A percentile compares a stretch with the other conserved stretches of the same genome.
phyloP scores from a whole-genome alignment of 2,329 filamentous ascomycete species.

The Penicillium decumbens region DNA sequence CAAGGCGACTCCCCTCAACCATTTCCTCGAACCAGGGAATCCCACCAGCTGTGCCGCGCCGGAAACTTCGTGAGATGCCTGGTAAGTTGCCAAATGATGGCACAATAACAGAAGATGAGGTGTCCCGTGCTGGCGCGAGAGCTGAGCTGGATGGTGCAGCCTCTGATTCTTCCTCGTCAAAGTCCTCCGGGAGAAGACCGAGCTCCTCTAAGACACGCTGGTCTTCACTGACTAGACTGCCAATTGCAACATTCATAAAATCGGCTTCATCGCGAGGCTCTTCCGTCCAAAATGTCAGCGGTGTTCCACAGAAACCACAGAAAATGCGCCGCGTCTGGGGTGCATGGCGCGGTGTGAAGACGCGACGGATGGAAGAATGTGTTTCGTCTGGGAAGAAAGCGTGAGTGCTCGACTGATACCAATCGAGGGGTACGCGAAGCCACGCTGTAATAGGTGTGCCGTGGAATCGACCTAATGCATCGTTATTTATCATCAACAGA shows the following conservation, averaged over 20 bases:
- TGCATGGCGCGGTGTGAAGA: constrained; percentile 59
- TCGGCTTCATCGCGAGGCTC: constrained; percentile 64
- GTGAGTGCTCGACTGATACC: constrained; percentile 72
- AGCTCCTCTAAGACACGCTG: constrained; percentile 68
- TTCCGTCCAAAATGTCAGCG: constrained; percentile 79
- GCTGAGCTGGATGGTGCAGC: constrained; percentile 6
- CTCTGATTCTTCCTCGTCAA: constrained; percentile 30
- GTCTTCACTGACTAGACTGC: constrained; percentile 67
- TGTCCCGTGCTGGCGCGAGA: constrained; percentile 10
- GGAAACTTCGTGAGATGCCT: constrained; percentile 31
- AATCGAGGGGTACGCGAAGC: constrained; percentile 73
- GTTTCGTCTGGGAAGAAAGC: constrained; percentile 76
- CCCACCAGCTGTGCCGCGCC: constrained; percentile 46
- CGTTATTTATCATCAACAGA: neutral
- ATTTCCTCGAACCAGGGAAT: constrained; percentile 83
- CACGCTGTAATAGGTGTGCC: constrained; percentile 72
- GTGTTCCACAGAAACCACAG: constrained; percentile 87
- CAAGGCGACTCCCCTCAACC: constrained; percentile 69
- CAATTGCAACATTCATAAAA: constrained; percentile 76
- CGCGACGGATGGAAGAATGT: constrained; percentile 59
- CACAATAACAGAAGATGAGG: constrained; percentile 19
- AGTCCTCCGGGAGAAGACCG: constrained; percentile 60
- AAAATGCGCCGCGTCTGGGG: constrained; percentile 67
- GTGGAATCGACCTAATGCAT: constrained; percentile 54
- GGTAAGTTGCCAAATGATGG: constrained; percentile 18